Evolutionary conservation across 768 basidiomycete species (phyloP), one percentile per base, ranked within the genome.

Genomic region (Tulasnella sp.): DNA sequence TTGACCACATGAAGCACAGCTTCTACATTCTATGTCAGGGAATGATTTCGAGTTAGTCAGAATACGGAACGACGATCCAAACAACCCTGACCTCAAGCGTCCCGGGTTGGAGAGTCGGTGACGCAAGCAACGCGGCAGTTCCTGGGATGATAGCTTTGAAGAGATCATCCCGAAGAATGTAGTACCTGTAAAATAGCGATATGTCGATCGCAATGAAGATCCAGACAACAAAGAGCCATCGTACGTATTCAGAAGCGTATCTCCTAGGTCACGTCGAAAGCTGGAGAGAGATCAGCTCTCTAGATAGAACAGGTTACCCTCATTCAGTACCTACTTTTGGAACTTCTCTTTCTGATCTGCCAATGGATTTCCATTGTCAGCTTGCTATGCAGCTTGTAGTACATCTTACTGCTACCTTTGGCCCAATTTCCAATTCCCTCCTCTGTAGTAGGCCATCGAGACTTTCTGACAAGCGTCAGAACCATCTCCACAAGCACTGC

Each of bases 71-170:
- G n/a, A n/a, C n/a, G n/a, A n/a, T n/a, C n/a, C n/a, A n/a, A n/a
- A n/a, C n/a, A n/a, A n/a, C n/a, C n/a, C n/a, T n/a, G n/a, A 88
- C 92, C 80, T 92, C 86, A 89, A 89, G 93, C 32, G 75, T 5
- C 68, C 68, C 47, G 78, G 76, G 13, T n/a, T 58, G 32, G 73
- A 71, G 38, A 23, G 45, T 32, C 1, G 68, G 67, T 4, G 71
- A 66, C 0, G 75, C 71, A 11, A 93, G 71, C 34, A 80, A 77
- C 51, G 82, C 77, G 13, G 73, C 69, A 15, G 88, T 74, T 47
- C 85, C 82, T 24, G 77, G 76, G 41, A 91, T 74, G 63, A 86
- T 82, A 66, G 77, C 85, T 0, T 74, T 77, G 30, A 95, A 76
- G 82, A 95, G 86, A 52, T 90, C 83, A 53, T 88, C 82, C 42